These are phyloP conservation scores for Toxicodendron radicans DNA, from an alignment of 345 rosid species.

Conservation along the genomic window DNA sequence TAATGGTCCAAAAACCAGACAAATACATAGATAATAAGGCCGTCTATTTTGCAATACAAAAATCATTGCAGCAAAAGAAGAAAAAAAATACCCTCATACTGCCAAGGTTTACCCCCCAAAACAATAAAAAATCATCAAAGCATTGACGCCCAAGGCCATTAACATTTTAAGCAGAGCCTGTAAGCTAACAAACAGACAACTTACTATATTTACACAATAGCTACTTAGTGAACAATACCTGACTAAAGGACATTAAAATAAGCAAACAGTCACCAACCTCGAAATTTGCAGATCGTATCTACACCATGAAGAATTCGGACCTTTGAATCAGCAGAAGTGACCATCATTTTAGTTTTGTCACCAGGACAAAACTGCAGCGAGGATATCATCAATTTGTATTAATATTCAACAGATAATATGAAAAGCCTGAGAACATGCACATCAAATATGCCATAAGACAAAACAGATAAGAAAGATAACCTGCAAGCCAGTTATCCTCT, in stretches of 20 bases:
- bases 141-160: not conserved
- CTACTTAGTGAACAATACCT: not conserved
- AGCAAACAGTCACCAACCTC: constrained; percentile 28
- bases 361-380: constrained; percentile 38
- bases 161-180: not conserved
- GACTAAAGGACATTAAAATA: not conserved
- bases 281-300: constrained; percentile 39
- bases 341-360: constrained; percentile 41
- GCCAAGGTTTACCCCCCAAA: no score
- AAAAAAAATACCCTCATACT: no score
- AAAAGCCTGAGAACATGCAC: not conserved
- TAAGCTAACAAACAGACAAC: constrained; percentile 1
- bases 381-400: not conserved
- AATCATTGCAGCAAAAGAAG: not conserved
- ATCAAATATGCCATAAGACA: not conserved
- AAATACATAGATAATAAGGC: not conserved
- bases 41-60: not conserved
- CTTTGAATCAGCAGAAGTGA: constrained; percentile 45
- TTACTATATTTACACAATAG: not conserved
- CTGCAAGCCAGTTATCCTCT: constrained; percentile 55
- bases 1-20: not conserved
- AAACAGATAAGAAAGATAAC: constrained; percentile 14
- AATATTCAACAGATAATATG: not conserved
- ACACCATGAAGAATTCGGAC: constrained; percentile 34
- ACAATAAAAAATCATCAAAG: not conserved